Evolutionary conservation across 148 eudicot species (phyloP).

Genomic region (Oxyria digyna): DNA sequence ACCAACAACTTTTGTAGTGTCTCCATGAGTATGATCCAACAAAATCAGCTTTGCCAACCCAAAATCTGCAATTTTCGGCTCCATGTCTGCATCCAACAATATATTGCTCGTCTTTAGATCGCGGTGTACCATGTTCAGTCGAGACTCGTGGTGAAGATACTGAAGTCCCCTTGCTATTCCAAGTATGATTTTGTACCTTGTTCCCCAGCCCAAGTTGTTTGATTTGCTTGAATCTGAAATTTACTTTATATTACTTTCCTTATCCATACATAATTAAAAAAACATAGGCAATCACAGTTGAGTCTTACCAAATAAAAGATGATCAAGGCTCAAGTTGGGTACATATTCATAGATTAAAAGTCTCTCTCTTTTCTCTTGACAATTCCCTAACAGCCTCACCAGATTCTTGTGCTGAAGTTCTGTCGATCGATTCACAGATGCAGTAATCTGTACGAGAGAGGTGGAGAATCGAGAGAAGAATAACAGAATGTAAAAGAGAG

Average conservation of each 20-base stretch:
- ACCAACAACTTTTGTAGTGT: constrained; percentile 5
- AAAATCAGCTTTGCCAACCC: constrained; percentile 5
- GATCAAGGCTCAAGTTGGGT: constrained; percentile 36
- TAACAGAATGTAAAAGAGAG: too few species aligned
- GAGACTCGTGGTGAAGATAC: constrained; percentile 5
- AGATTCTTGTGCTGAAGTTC: constrained; percentile 36
- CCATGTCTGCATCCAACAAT: constrained; percentile 6
- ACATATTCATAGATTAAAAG: constrained; percentile 28
- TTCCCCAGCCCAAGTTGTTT: background rate
- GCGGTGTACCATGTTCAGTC: background rate
- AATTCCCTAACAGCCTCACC: constrained; percentile 26
- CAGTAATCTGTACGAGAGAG: too few species aligned
- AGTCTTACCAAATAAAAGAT: constrained; percentile 24
- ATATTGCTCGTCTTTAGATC: constrained; percentile 2
- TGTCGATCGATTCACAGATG: too few species aligned
- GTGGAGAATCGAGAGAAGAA: too few species aligned
- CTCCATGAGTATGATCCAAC: constrained; percentile 11
- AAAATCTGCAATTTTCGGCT: constrained; percentile 8
- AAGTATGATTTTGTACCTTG: background rate
- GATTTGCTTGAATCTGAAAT: background rate
- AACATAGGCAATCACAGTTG: background rate
- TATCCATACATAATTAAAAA: too few species aligned
- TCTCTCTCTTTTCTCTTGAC: constrained; percentile 25
- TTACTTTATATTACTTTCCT: background rate
- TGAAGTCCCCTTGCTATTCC: constrained; percentile 8